Conservation (phyloP, 148 eudicot genomes). For the Rheum nobile region DNA sequence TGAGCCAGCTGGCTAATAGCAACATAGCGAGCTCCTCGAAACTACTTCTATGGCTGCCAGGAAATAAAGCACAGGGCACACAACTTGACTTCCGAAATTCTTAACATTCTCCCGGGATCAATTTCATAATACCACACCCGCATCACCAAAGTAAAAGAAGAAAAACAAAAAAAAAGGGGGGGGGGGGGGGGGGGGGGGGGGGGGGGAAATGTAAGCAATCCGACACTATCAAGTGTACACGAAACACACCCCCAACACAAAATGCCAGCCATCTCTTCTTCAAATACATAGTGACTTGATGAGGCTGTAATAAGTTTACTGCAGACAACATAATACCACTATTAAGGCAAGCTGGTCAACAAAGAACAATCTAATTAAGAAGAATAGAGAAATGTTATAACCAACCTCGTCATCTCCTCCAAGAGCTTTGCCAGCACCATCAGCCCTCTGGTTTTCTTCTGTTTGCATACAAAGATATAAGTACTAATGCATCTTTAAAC, state of each 20-base stretch:
- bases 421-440: conserved; percentile 27
- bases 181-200: no score
- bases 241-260: background rate
- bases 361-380: background rate
- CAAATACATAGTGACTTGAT: background rate
- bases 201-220: background rate
- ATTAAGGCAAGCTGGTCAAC: background rate
- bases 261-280: background rate
- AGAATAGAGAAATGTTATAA: background rate
- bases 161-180: no score
- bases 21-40: conserved; percentile 8
- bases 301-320: conserved; percentile 5
- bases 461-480: conserved; percentile 5
- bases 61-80: conserved; percentile 2
- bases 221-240: background rate
- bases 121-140: background rate
- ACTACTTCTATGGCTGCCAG: conserved; percentile 1
- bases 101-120: background rate
- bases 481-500: background rate
- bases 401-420: conserved; percentile 69
- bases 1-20: background rate
- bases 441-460: conserved; percentile 60
- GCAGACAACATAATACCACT: background rate
- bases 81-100: background rate
- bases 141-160: background rate